A percentile compares a stretch with the other conserved stretches of the same genome.
Conservation (phyloP, 2,329 filamentous ascomycete genomes). For the Fusarium tupiense region DNA sequence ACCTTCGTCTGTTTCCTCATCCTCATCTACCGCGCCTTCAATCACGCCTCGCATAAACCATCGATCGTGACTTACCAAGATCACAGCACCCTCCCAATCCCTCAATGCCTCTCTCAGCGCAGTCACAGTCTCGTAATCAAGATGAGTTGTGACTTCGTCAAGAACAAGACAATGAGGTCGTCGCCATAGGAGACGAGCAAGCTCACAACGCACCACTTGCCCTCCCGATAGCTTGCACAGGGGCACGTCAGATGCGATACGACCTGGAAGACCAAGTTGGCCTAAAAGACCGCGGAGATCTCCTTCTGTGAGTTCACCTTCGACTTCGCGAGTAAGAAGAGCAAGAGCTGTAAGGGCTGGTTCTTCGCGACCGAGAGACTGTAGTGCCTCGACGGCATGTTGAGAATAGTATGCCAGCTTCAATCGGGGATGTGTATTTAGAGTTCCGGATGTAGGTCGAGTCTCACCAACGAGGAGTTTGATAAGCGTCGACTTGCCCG, state of each 20-base stretch:
- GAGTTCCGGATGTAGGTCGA: constrained; percentile 67
- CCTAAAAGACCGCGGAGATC: constrained; percentile 73
- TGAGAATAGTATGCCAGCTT: constrained; percentile 83
- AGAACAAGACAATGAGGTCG: constrained; percentile 78
- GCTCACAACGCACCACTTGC: constrained; percentile 73
- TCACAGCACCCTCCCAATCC: constrained; percentile 76
- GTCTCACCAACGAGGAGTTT: constrained; percentile 72
- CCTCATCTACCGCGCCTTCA: constrained; percentile 50
- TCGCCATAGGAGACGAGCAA: constrained; percentile 75
- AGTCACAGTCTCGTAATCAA: constrained; percentile 83
- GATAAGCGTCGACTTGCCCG: constrained; percentile 83
- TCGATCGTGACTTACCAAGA: constrained; percentile 83
- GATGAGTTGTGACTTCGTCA: constrained; percentile 85
- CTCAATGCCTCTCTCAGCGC: constrained; percentile 74
- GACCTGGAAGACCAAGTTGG: constrained; percentile 75
- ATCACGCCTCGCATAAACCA: constrained; percentile 82
- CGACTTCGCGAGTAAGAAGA: constrained; percentile 66
- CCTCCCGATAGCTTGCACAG: constrained; percentile 80
- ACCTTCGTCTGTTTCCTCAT: constrained; percentile 50
- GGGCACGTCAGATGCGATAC: constrained; percentile 77
- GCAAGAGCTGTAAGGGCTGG: constrained; percentile 70
- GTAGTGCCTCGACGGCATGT: constrained; percentile 77
- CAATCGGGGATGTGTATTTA: constrained; percentile 74
- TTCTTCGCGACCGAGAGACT: constrained; percentile 59
- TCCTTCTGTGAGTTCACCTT: constrained; percentile 68